Base-by-base conservation (phyloP, 2,329 filamentous ascomycete genomes). In the Fusarium dlaminii region DNA sequence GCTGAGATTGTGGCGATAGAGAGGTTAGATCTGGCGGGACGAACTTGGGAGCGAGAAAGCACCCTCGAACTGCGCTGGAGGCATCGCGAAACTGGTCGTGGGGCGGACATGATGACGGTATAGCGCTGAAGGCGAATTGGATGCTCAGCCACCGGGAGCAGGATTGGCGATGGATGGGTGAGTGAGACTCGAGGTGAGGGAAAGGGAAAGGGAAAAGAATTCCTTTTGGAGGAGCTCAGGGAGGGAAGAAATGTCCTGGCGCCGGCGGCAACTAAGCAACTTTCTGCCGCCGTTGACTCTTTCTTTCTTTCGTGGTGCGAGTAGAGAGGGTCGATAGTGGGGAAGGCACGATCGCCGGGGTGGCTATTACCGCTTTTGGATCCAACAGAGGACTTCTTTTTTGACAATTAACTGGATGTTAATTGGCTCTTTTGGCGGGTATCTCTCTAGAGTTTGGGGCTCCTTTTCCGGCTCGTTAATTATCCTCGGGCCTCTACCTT, bases 41-140 rank as follows among this genome's bases (percentile, higher is more conserved):
- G 79, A 73, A 76, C 79, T 66, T 77, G 78, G 37, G 76, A 70
- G 66, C 73, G 79, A 46, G 77, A 77, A 65, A 83, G 70, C 39
- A 77, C 78, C 66, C 82, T 80, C 49, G 80, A 80, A 76, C 80
- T 79, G 77, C 80, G 83, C 76, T 81, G 82, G 57, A 84, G 79
- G 77, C 81, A 84, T 73, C 83, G 80, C 66, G 82, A 80, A 64
- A 84, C 78, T 24, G 83, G 82, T 70, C 81, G 77, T 48, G 80
- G 76, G 63, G 82, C 80, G 63, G 82, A 79, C 82, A 84, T 84
- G 72, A 56, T 78, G 66, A 34, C 30, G 32, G 40, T 40, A 56
- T 22, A 34, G 40, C 36, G 57, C 46, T 37, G 54, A 58, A 22
- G 55, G 29, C 17, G 18, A 39, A 68, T 72, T 68, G 57, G 48